Evolutionary conservation across 2,329 filamentous ascomycete species (phyloP), one percentile per base, ranked within the genome.

Genomic region (Colletotrichum chlorophyti): DNA sequence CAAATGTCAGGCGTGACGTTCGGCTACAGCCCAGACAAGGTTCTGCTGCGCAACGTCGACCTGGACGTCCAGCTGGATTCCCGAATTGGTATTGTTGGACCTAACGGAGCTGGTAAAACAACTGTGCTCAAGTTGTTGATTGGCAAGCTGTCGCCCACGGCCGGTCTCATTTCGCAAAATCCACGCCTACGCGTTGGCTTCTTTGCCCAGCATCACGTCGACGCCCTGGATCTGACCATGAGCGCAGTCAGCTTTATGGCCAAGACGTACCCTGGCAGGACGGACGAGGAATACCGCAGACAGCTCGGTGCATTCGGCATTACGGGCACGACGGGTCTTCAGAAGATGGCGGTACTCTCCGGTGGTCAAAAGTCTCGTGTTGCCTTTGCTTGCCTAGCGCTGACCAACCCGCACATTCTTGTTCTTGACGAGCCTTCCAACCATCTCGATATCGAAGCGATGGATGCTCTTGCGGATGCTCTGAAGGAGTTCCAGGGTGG

Each of bases 301-400:
- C 93, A 97, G 74, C 85, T 99, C 14, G 95, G 95, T 68, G 95
- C 95, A 24, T 93, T 91, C 72, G 90, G 89, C 70, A 89, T 90
- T 71, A 99, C 95, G 1, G 95, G 95, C 65, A 99, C 93, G 74
- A 98, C 94, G 5, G 94, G 94, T 69, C 82, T 99, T 53, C 95
- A 99, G 72, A 97, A 96, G 79, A 97, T 99, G 90, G 94, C 79
- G 37, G 76, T 97, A 46, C 78, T 99, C 4, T 99, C 95, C 12
- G 95, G 95, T 82, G 95, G 95, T 79, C 95, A 99, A 72, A 99
- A 99, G 75, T 98, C 93, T 48, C 91, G 95, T 80, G 95, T 99
- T 2, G 95, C 95, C 7, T 99, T 99, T 75, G 94, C 95, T n/a
- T 98, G 94, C 71, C 77, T 99, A 61, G 94, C 93, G 1, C 80